phyloP scores from a whole-genome alignment of 1,284 basidiomycete genomes.

The Stereum hirsutum region DNA sequence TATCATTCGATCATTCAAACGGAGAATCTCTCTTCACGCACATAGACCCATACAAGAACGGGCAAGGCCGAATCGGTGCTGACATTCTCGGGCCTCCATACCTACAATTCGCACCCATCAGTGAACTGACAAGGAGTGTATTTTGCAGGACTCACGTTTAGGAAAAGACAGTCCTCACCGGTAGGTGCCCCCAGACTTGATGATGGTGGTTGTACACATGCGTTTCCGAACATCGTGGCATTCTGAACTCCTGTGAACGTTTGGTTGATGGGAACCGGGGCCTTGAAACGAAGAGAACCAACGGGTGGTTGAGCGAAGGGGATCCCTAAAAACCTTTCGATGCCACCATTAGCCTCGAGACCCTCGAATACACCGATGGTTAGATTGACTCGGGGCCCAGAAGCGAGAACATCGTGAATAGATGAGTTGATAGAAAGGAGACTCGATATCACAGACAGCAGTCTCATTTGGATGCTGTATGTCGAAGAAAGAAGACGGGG shows the following conservation, averaged over 20 bases:
- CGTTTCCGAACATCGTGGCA: slow-evolving; percentile 44
- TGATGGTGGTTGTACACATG: slow-evolving; percentile 41
- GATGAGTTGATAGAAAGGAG: too few species aligned
- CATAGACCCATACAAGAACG: slow-evolving; percentile 45
- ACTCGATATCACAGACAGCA: too few species aligned
- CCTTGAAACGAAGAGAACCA: slow-evolving; percentile 45
- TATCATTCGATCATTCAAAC: not conserved
- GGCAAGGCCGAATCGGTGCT: slow-evolving; percentile 27
- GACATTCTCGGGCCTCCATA: slow-evolving; percentile 32
- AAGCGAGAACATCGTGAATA: not conserved
- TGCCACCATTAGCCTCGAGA: slow-evolving; percentile 25
- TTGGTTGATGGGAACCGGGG: slow-evolving; percentile 41
- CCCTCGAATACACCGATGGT: slow-evolving; percentile 40
- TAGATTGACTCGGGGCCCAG: slow-evolving; percentile 18
- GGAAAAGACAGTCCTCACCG: slow-evolving; percentile 44
- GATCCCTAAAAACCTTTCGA: slow-evolving; percentile 52
- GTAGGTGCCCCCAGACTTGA: slow-evolving; percentile 34
- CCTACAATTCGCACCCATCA: slow-evolving; percentile 16
- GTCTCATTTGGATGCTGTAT: too few species aligned
- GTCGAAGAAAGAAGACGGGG: too few species aligned
- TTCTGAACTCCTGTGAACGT: slow-evolving; percentile 24
- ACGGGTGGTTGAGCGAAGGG: slow-evolving; percentile 57
- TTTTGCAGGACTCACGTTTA: slow-evolving; percentile 31
- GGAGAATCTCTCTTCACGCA: slow-evolving; percentile 17
- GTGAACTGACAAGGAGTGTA: not conserved